These are phyloP conservation scores for Claviceps citrina DNA, from an alignment of 2,329 filamentous ascomycete species.

Conservation along the genomic window DNA sequence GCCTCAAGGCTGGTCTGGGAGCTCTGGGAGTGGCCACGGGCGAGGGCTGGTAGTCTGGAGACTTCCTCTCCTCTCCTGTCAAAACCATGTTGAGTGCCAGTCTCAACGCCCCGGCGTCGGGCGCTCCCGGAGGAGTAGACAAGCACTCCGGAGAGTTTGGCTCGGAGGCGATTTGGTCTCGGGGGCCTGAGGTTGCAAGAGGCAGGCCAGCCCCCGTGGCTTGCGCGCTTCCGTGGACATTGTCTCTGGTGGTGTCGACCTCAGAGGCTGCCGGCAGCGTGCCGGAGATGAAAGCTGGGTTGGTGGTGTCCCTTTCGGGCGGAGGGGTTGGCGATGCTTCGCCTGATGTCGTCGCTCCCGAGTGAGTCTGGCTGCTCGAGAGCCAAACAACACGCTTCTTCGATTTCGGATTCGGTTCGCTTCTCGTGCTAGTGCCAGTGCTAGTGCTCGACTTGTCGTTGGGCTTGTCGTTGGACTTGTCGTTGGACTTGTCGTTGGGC, in stretches of 20 bases:
- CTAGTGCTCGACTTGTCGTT: conserved; percentile 10
- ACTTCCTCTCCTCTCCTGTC: conserved; percentile 15
- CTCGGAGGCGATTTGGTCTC: neutral
- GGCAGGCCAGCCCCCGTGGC: neutral
- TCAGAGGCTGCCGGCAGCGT: neutral
- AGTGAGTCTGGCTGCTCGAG: conserved; percentile 12
- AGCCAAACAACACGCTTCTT: conserved; percentile 28
- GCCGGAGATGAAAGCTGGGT: conserved; percentile 5
- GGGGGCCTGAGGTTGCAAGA: neutral
- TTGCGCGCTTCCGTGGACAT: neutral
- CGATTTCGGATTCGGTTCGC: conserved; percentile 19
- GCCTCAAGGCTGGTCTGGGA: conserved; percentile 24
- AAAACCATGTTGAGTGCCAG: conserved; percentile 24
- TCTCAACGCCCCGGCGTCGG: conserved; percentile 24
- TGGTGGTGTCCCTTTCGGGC: conserved; percentile 8
- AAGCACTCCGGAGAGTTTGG: conserved; percentile 9
- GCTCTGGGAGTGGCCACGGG: conserved; percentile 7
- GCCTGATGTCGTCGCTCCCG: conserved; percentile 9
- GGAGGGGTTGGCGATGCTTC: conserved; percentile 4
- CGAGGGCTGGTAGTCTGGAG: conserved; percentile 7
- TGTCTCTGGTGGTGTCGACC: neutral
- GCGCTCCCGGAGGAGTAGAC: conserved; percentile 18
- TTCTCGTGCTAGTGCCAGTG: conserved; percentile 11
- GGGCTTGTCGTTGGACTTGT: conserved; percentile 13
- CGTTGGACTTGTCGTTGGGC: conserved; percentile 10